Evolutionary conservation across 2,329 filamentous ascomycete genomes (phyloP), one percentile per base, ranked within the genome.

Genomic region (Fusarium redolens): DNA sequence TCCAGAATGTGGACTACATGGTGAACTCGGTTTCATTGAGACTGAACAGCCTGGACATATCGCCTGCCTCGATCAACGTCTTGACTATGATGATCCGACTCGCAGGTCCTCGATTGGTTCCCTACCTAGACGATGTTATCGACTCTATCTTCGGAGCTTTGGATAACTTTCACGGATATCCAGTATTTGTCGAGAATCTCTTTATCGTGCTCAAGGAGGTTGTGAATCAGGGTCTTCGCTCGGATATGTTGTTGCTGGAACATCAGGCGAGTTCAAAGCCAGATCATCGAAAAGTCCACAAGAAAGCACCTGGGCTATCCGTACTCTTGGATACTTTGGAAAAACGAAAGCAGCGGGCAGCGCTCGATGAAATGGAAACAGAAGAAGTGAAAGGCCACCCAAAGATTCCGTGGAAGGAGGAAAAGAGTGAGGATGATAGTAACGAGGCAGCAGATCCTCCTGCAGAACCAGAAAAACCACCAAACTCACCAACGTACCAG

Each of bases 101-200:
- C 18, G 94, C 95, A 22, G 96, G 96, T 0, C 91, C 95, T 3
- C 87, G 87, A 12, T 81, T 99, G 28, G 86, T 99, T 15, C 95
- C 95, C 0, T 98, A 95, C 78, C 85, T 99, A 4, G 96, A 98
- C 78, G 96, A 99, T 78, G 90, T 97, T 2, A 91, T 98, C 6
- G 92, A 92, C 8, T 96, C 94, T 1, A 94, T 99, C 43, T 98
- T 99, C 80, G 92, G 93, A 0, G 94, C 95, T 0, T 84, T 99
- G n/a, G 95, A 98, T 74, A 93, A 94, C 77, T 99, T 96, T 77
- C 96, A 99, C 77, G 96, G 96, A 3, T 98, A 99, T 79, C 91
- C 94, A 1, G 84, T 88, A 22, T 91, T 99, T 63, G 95, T 97
- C 2, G 94, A 97, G 78, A 89, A 91, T 50, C 85, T 99, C 10